A percentile compares a stretch with the other conserved stretches of the same genome.
phyloP scores from a whole-genome alignment of 768 basidiomycete species.

The Dentipellis sp. region DNA sequence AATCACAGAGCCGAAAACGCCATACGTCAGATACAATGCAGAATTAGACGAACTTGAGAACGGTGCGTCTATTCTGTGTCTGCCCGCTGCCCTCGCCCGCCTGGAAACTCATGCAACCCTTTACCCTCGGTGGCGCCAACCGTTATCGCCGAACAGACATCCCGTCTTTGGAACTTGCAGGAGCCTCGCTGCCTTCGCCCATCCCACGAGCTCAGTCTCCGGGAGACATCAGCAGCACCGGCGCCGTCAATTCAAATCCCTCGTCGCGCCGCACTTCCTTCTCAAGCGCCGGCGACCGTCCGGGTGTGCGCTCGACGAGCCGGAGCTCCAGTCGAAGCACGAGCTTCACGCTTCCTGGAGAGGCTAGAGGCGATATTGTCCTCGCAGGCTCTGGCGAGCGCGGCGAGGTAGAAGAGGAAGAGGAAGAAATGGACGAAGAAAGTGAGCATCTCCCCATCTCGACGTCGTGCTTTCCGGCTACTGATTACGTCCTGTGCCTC shows the following conservation, averaged over 20 bases:
- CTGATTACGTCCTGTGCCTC: no score
- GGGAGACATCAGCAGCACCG: slow-evolving; percentile 2
- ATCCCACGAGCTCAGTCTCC: slow-evolving; percentile 6
- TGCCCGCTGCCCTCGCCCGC: background rate
- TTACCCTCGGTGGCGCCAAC: background rate
- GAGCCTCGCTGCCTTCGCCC: slow-evolving; percentile 20
- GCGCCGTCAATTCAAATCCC: slow-evolving; percentile 19
- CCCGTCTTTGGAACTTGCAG: slow-evolving; percentile 59
- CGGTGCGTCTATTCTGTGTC: slow-evolving; percentile 38
- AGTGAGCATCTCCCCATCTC: background rate
- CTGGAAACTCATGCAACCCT: background rate
- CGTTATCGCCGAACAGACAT: slow-evolving; percentile 49
- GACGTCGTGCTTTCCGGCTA: no score
- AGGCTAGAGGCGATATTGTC: slow-evolving; percentile 41
- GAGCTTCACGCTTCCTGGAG: background rate
- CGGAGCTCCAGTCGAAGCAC: background rate
- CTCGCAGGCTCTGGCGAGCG: slow-evolving; percentile 30
- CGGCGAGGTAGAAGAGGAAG: slow-evolving; percentile 55
- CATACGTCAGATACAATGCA: slow-evolving; percentile 86
- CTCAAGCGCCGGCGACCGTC: slow-evolving; percentile 46
- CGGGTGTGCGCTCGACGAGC: slow-evolving; percentile 35
- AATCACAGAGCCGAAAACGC: slow-evolving; percentile 97
- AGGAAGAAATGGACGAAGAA: slow-evolving; percentile 83
- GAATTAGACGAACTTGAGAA: slow-evolving; percentile 80
- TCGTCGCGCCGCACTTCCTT: slow-evolving; percentile 52